These are phyloP conservation scores for Saccharum officinarum DNA, from an alignment of 176 grass and related monocot genomes.

Conservation along the genomic window DNA sequence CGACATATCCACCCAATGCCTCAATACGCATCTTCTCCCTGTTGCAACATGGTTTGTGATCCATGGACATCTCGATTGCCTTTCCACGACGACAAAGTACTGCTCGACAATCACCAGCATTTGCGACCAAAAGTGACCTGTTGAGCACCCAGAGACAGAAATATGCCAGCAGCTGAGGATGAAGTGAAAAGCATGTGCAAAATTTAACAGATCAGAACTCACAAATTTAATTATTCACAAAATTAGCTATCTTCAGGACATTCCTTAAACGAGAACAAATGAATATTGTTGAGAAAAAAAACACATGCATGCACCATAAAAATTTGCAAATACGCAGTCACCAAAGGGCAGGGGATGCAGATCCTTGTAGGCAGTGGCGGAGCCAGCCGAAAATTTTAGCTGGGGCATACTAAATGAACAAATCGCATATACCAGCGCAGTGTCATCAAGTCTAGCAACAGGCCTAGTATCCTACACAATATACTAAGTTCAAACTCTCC, in stretches of 20 bases:
- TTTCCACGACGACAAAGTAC: slow-evolving; percentile 85
- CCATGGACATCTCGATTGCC: slow-evolving; percentile 80
- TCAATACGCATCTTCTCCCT: slow-evolving; percentile 73
- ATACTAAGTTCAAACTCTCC: no score
- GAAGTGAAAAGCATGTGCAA: not conserved
- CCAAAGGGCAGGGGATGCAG: not conserved
- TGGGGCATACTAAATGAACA: no score
- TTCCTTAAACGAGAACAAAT: not conserved
- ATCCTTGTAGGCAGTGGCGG: not conserved
- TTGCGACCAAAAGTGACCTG: slow-evolving; percentile 91
- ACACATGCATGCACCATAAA: slow-evolving; percentile 6
- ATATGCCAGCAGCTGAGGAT: not conserved
- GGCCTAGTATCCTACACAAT: no score
- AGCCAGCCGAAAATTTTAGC: no score
- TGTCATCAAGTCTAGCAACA: no score
- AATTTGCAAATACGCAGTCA: slow-evolving; percentile 2
- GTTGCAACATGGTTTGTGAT: slow-evolving; percentile 81
- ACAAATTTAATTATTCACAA: not conserved
- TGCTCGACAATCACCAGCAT: slow-evolving; percentile 93
- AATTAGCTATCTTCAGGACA: not conserved
- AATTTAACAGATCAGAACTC: not conserved
- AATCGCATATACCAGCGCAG: no score
- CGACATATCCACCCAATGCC: slow-evolving; percentile 71
- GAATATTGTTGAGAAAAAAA: not conserved
- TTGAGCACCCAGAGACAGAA: slow-evolving; percentile 1